phyloP scores from a whole-genome alignment of 305 asterid genomes.

The Petunia hybrid region DNA sequence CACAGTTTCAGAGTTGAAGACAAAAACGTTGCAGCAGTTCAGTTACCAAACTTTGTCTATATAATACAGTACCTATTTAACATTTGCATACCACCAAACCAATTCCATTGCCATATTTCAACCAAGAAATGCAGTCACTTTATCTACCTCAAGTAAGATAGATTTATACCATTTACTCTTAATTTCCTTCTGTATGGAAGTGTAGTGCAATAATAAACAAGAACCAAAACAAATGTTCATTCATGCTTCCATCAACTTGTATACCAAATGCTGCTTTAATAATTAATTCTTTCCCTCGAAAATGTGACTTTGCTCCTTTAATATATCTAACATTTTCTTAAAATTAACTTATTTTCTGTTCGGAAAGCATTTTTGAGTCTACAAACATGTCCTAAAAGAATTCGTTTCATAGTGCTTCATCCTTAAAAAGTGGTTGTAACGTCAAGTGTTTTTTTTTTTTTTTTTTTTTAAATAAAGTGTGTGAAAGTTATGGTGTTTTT shows the following conservation, averaged over 20 bases:
- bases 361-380: background rate
- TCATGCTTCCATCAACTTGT: background rate
- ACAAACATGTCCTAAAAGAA: background rate
- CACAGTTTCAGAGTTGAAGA: background rate
- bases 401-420: background rate
- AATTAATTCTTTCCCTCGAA: background rate
- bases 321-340: background rate
- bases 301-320: background rate
- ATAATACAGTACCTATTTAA: background rate
- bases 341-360: background rate
- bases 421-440: background rate
- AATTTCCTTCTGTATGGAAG: background rate
- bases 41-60: slow-evolving; percentile 31
- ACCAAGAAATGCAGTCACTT: background rate
- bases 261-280: background rate
- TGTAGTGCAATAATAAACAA: background rate
- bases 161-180: background rate
- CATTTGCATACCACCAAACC: slow-evolving; percentile 26
- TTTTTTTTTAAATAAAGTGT: background rate
- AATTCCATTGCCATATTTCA: background rate
- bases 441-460: background rate
- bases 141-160: slow-evolving; percentile 27
- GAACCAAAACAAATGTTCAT: background rate
- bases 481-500: background rate
- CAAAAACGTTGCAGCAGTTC: slow-evolving; percentile 8